phyloP scores from a whole-genome alignment of 345 rosid genomes.

The Eucalyptus cladocalyx region DNA sequence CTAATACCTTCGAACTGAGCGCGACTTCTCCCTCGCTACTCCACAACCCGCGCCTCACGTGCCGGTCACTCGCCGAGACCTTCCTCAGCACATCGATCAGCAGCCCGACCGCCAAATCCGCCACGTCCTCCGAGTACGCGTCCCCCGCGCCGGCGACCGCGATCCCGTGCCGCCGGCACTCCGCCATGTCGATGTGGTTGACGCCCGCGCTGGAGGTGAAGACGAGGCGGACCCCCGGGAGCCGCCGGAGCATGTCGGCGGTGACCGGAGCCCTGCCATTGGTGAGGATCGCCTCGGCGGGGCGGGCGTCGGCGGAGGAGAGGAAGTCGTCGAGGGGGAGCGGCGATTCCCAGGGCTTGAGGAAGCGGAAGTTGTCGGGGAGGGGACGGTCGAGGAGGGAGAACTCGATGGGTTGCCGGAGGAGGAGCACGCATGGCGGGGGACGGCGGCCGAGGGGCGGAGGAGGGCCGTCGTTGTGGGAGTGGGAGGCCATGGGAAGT shows the following conservation, averaged over 20 bases:
- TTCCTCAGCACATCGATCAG: slow-evolving; percentile 13
- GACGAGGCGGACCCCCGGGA: slow-evolving; percentile 5
- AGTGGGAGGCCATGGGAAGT: not conserved
- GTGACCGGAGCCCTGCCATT: slow-evolving; percentile 2
- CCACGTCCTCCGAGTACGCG: slow-evolving; percentile 10
- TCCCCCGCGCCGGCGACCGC: slow-evolving; percentile 1
- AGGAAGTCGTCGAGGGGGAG: slow-evolving; percentile 19
- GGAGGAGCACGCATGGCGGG: slow-evolving; percentile 1
- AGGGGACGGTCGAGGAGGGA: not conserved
- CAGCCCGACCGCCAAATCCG: slow-evolving; percentile 16
- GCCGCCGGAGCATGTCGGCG: slow-evolving; percentile 5
- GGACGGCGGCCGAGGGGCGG: not conserved
- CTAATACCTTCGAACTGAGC: slow-evolving; percentile 12
- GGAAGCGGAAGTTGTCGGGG: slow-evolving; percentile 5
- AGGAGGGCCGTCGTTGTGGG: not conserved
- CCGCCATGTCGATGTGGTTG: slow-evolving; percentile 19
- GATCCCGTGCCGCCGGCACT: slow-evolving; percentile 14
- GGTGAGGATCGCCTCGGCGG: slow-evolving; percentile 16
- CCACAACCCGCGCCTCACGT: slow-evolving; percentile 12
- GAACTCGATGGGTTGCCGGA: not conserved
- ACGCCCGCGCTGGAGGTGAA: slow-evolving; percentile 11
- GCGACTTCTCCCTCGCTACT: not conserved
- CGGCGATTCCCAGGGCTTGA: slow-evolving; percentile 16
- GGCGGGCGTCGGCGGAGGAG: slow-evolving; percentile 4
- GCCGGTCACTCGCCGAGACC: slow-evolving; percentile 6